Base-by-base conservation (phyloP, 352 stramenopile species). In the Globisporangium middletonii region DNA sequence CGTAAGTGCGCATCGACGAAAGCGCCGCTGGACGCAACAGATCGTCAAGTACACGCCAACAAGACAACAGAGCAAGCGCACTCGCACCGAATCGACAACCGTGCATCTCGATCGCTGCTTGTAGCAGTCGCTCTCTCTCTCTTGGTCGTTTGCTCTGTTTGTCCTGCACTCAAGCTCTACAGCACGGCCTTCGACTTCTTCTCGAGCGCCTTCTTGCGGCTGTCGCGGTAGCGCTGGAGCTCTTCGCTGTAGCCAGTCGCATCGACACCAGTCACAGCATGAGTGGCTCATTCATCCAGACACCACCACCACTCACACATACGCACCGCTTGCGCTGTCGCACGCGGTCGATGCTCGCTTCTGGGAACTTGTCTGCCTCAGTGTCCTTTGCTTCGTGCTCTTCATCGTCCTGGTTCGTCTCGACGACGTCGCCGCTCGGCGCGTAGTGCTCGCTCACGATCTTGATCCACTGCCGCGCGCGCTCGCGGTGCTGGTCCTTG, bases 381-480 rank as follows among this genome's bases (percentile, higher is more conserved):
- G 2, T 62, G 27, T 79, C 60, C 42, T 73, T 63, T 4, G 26
- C 28, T 12, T 72, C 65, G 16, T 26, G 57, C 13, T 62, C 67
- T 5, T 71, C 65, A 4, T 80, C 68, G 12, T 65, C 50, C 42
- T 60, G 49, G 15, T 43, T 58, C 30, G 62, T 53, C 26, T 89
- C 71, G 1, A 27, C 47, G 6, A 76, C 71, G 12, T 71, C 51
- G 9, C 70, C 68, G 1, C 79, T 82, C 15, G 77, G 64, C 1
- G 73, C 43, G 18, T 89, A 89, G 53, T 88, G 81, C 56, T 92
- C 83, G 37, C 58, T 80, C 13, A 72, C 67, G 41, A 83, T 68
- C 59, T 86, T 83, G 45, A 81, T 75, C 83, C 83, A 92, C 55
- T 83, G 76, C 47, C 72, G 70, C 8, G 81, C 79, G 28, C 80